Evolutionary conservation across 345 rosid species (phyloP), one percentile per base, ranked within the genome.

Genomic region (Dipteronia sinensis): DNA sequence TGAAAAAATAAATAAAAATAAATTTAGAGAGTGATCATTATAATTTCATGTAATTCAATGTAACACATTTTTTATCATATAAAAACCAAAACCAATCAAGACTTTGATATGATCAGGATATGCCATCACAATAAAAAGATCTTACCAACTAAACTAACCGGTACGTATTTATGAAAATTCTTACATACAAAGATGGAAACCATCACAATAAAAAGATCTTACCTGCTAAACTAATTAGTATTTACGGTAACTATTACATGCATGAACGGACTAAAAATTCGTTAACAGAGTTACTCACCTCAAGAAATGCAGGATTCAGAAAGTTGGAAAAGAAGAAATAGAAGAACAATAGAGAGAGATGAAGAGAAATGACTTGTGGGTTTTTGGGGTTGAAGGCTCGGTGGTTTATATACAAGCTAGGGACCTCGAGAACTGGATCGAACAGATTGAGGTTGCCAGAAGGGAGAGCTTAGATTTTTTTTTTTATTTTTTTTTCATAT

Each of bases 361-460:
- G 42, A 3, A 16, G 42, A 65, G 40, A 76, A 67, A 72, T 53
- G 66, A 38, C 20, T 79, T 72, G 85, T 65, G 85, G 62, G 69
- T 82, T 79, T 66, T 6, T 59, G 27, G 61, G 72, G 22, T 15
- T 49, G 62, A 46, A 78, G 76, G 72, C 56, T 70, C 47, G 22
- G 78, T 58, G 55, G 13, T 58, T 58, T 58, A 58, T 58, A 58
- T 58, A 58, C 7, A 58, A 42, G 1, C 10, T 11, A 38, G 0
- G 11, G 56, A 63, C 81, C 84, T 80, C 82, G 84, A 76, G 79
- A 82, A 72, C 61, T 6, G 38, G 1, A 34, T 34, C 38, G 83
- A 70, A 71, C 59, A 53, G 80, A 79, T 74, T 81, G 81, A 78
- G 67, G 81, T 46, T 59, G 80, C 66, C 66, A 74, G 73, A 25